Conservation (phyloP, 169 alveolate species). For the Eimeria sp. region DNA sequence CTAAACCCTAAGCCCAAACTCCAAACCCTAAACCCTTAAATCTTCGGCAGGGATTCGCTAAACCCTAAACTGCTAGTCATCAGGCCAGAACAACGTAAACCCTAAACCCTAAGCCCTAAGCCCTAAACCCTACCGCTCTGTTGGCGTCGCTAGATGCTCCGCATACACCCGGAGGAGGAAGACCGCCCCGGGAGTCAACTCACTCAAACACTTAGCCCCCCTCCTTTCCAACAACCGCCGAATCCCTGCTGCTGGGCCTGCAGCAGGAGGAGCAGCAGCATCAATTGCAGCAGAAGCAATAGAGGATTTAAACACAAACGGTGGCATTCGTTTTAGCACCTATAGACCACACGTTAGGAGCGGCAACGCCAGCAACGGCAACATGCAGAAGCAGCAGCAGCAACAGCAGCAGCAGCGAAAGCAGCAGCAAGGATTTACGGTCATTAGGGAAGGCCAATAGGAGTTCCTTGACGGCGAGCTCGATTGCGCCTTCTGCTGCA, state of each 20-base stretch:
- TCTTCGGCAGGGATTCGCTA: neutral
- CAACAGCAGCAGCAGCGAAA: constrained; percentile 19
- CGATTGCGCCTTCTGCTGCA: constrained; percentile 43
- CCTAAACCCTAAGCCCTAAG: constrained; percentile 10
- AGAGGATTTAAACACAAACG: neutral
- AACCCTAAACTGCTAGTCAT: neutral
- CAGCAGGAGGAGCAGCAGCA: constrained; percentile 65
- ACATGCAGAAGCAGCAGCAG: constrained; percentile 3
- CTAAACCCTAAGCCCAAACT: neutral
- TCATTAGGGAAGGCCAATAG: constrained; percentile 37
- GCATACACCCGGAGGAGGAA: constrained; percentile 63
- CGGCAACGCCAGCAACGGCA: neutral
- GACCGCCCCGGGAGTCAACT: constrained; percentile 30
- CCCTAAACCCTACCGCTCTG: constrained; percentile 51
- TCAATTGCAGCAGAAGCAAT: neutral
- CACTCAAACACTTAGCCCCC: constrained; percentile 30
- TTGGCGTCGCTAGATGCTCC: constrained; percentile 49
- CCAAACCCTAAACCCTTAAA: neutral
- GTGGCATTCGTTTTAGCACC: neutral
- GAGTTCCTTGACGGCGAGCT: constrained; percentile 45
- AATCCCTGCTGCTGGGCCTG: constrained; percentile 24
- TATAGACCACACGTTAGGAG: neutral
- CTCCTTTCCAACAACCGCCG: constrained; percentile 15
- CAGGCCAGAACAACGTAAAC: neutral
- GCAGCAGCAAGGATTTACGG: neutral